Base-by-base conservation (phyloP, 169 alveolate species). In the Plasmodium inui region DNA sequence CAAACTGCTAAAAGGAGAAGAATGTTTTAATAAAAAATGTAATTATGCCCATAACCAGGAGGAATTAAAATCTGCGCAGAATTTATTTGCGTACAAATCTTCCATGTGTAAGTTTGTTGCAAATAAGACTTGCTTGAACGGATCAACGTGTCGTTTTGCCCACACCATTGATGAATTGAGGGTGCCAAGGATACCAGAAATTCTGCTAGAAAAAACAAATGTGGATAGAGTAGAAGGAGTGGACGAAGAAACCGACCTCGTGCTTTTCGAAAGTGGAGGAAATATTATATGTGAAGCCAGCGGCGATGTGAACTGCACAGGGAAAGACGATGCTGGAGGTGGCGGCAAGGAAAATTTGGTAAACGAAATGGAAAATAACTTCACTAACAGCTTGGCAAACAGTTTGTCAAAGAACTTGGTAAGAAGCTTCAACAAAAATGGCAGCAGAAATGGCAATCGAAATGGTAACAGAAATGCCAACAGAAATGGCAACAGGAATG, bases 81-180 rank as follows among this genome's bases (percentile, higher is more conserved):
- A 95, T 72, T 95, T 94, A 37, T 93, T 95, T 76, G 95, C 95
- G 83, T 96, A 94, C 90, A 96, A 96, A 39, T 94, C 97, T 32
- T 94, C 86, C 74, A 82, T 96, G 88, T 96, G 97, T 57, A 96
- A 96, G 67, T 96, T 94, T 83, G 92, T 96, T 82, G 93, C 91
- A 41, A 92, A 92, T 74, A 96, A 96, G 17, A 41, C 93, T 26
- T 96, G 97, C 71, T 74, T 86, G 71, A 96, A 96, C 53, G 97
- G 97, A 4, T 50, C 90, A 39, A 81, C 95, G 90, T 96, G 97
- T 88, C 96, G 97, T 19, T 96, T 92, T 84, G 97, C 97, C 17
- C 97, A 96, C 81, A 95, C 95, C 10, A 81, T 44, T 12, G 94
- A 96, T 37, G 97, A 96, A 86, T 70, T 96, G 37, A 85, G 97